These are phyloP conservation scores for Eragrostis tef DNA, from an alignment of 202 grass and related monocot species.

Conservation along the genomic window DNA sequence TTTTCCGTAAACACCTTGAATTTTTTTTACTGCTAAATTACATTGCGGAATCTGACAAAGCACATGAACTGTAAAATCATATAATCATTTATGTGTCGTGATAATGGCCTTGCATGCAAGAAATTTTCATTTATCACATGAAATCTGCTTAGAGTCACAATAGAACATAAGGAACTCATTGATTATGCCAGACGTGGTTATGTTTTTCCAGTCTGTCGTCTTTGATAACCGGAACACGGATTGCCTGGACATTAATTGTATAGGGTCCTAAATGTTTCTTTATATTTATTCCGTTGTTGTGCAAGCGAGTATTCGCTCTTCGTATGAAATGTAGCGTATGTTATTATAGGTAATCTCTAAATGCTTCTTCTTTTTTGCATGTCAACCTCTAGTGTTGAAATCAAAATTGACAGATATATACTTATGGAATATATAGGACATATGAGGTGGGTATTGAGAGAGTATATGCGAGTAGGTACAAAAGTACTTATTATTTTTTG, in stretches of 20 bases:
- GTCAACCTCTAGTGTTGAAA: background rate
- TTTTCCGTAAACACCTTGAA: background rate
- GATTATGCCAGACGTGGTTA: background rate
- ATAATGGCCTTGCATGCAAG: background rate
- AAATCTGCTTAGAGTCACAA: background rate
- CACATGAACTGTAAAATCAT: background rate
- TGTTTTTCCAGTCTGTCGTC: background rate
- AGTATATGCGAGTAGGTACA: background rate
- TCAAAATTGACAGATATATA: background rate
- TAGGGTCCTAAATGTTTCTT: background rate
- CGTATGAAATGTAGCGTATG: background rate
- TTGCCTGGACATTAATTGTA: too few species aligned
- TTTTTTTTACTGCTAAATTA: background rate
- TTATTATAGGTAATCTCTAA: background rate
- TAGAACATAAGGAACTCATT: background rate
- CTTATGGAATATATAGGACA: background rate
- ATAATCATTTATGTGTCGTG: background rate
- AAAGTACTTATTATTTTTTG: background rate
- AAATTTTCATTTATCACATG: background rate
- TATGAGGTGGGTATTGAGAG: background rate
- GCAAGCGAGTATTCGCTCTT: background rate
- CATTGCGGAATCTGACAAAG: background rate
- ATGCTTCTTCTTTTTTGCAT: background rate
- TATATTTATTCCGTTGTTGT: too few species aligned
- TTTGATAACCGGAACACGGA: background rate